Base-by-base conservation (phyloP, 1,284 basidiomycete genomes). In the Termitomyces sp. region DNA sequence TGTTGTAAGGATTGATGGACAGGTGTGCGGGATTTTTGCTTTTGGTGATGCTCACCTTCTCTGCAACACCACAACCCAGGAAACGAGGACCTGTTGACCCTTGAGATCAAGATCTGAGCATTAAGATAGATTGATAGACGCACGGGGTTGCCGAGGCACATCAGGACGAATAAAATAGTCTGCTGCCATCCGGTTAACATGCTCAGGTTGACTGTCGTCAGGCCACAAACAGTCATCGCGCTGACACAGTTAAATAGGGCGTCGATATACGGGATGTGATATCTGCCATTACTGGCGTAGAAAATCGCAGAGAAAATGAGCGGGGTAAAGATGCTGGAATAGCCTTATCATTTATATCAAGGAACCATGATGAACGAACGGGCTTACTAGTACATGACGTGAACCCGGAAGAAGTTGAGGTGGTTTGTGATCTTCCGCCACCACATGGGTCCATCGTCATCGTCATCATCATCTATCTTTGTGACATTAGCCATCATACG, bases 181-280 rank as follows among this genome's bases (percentile, higher is more conserved):
- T 94, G 92, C 66, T 94, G 91, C 74, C 84, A 90, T 45, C 72
- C 70, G 1, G 90, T 93, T 63, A 90, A 70, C 43, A 75, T 73
- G 65, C 86, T 90, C 62, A 93, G 69, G 67, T 93, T 83, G 61
- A 91, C 73, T 5, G 89, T 85, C 41, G 80, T 77, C 26, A 94
- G 74, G 12, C 92, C 90, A 62, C 88, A 90, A 55, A 92, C 86
- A 3, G 85, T 84, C 75, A 92, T 84, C 8, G 88, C 83, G 67
- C 84, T 89, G 64, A 91, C 79, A 58, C 82, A 90, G 63, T 81
- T 79, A 73, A 83, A 94, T 42, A 93, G 77, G 10, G 83, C 76
- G 65, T 93, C 90, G 65, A 91, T 79, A 68, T 90, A 91, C 38
- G 77, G 62, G 46, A 90, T 76, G 46, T 77, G 80, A 61, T 76